A percentile compares a stretch with the other conserved stretches of the same genome.
Evolutionary conservation across 2,329 filamentous ascomycete species (phyloP).

Genomic region (Monosporascus sp.): DNA sequence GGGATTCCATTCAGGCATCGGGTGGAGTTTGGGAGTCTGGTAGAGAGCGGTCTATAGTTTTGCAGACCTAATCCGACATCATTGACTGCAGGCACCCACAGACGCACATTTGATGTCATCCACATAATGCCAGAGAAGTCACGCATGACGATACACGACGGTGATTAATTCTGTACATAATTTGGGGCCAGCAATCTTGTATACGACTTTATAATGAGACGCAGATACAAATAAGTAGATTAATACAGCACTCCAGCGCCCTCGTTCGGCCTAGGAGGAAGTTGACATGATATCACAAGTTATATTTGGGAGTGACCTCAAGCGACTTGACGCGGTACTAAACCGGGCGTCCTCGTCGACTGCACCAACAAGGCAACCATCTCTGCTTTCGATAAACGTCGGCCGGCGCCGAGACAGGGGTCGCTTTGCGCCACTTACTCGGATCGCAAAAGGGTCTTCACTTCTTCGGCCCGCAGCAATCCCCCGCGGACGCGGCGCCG

Average conservation of each 20-base stretch:
- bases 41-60: background rate
- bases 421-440: too few species aligned
- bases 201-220: slow-evolving; percentile 15
- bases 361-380: too few species aligned
- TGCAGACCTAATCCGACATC: background rate
- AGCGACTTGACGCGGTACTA: too few species aligned
- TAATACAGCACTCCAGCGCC: slow-evolving; percentile 1
- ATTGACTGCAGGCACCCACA: slow-evolving; percentile 7
- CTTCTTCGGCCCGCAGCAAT: slow-evolving; percentile 47
- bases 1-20: background rate
- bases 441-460: background rate
- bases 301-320: background rate
- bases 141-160: slow-evolving; percentile 11
- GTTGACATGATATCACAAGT: background rate
- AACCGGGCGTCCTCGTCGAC: too few species aligned
- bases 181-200: slow-evolving; percentile 11
- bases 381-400: too few species aligned
- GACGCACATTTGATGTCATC: slow-evolving; percentile 6
- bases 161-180: slow-evolving; percentile 20
- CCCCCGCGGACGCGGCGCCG: slow-evolving; percentile 41
- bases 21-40: background rate
- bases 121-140: slow-evolving; percentile 1
- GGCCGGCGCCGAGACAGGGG: too few species aligned
- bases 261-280: background rate
- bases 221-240: slow-evolving; percentile 13